These are phyloP conservation scores for Coniferiporia weirii DNA, from an alignment of 1,284 basidiomycete genomes.

Conservation along the genomic window DNA sequence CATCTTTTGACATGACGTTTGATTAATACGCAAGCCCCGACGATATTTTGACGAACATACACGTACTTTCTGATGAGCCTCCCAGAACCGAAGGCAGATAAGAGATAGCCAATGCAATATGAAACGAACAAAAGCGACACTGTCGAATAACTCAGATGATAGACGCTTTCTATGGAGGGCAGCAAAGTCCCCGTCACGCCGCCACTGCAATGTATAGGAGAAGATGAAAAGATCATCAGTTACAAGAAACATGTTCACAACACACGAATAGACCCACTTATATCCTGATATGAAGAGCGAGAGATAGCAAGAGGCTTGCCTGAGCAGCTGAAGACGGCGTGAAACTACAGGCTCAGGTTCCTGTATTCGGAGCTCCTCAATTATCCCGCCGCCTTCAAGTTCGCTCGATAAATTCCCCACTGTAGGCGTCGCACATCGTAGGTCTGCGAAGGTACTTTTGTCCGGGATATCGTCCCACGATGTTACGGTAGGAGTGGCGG, in stretches of 20 bases:
- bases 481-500: neutral
- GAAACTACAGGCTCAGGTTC: constrained; percentile 4
- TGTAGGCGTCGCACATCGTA: neutral
- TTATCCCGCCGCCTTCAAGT: neutral
- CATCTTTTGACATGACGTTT: neutral
- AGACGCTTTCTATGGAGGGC: constrained; percentile 27
- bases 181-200: constrained; percentile 29
- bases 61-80: constrained; percentile 24
- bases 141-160: constrained; percentile 26
- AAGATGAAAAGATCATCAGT: neutral
- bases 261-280: constrained; percentile 23
- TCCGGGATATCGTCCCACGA: neutral
- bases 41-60: neutral
- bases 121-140: constrained; percentile 29
- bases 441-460: neutral
- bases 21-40: neutral
- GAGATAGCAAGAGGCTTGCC: constrained; percentile 10
- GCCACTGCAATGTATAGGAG: constrained; percentile 21
- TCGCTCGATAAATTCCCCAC: neutral
- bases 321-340: neutral
- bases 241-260: neutral
- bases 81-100: constrained; percentile 26
- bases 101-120: constrained; percentile 28
- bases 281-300: constrained; percentile 27
- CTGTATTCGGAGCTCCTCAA: constrained; percentile 1